Base-by-base conservation (phyloP, 2,329 filamentous ascomycete species). In the Curvularia sp. region DNA sequence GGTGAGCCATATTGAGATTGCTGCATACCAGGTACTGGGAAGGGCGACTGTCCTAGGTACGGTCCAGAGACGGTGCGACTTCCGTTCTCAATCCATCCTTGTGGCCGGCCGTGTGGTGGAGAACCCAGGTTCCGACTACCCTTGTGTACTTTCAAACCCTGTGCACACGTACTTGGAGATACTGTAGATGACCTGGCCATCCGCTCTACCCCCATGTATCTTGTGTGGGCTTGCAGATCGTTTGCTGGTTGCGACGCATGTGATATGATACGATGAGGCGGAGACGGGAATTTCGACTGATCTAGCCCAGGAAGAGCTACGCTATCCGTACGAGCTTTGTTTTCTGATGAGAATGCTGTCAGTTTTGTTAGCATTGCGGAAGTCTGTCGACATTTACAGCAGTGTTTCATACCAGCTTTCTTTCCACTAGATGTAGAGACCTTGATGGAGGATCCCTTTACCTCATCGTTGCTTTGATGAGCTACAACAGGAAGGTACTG, bases 81-180 rank as follows among this genome's bases (percentile, higher is more conserved):
- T 35, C 53, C 60, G 47, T 71, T 73, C 57, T 73, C 72, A 12
- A 50, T 43, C 54, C 64, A 69, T 22, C 57, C 58, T 42, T 50
- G 46, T 42, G 42, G 44, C 18, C 61, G 60, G 18, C 24, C 53
- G 31, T 65, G 60, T 4, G 61, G 49, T 10, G 43, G 54, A 38
- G 69, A 66, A 10, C 47, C 55, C 24, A 62, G 35, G 24, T 53
- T 52, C 13, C 59, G 62, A 35, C 62, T 60, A 43, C 31, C 60
- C 38, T 58, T 69, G 8, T 55, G 53, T 22, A 61, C 41, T 7
- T 57, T 60, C 48, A 67, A 44, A 38, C 31, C 43, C 46, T 52
- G 53, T 3, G 48, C 47, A 38, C 52, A 50, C 46, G 61, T 61
- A 13, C 52, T 59, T 3, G 55, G 57, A 9, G 57, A 30, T 47